Percentiles rank a stretch among this genome's conserved stretches.
These are phyloP conservation scores for Candida golubevii DNA, from an alignment of 805 yeast genomes.

Conservation along the genomic window DNA sequence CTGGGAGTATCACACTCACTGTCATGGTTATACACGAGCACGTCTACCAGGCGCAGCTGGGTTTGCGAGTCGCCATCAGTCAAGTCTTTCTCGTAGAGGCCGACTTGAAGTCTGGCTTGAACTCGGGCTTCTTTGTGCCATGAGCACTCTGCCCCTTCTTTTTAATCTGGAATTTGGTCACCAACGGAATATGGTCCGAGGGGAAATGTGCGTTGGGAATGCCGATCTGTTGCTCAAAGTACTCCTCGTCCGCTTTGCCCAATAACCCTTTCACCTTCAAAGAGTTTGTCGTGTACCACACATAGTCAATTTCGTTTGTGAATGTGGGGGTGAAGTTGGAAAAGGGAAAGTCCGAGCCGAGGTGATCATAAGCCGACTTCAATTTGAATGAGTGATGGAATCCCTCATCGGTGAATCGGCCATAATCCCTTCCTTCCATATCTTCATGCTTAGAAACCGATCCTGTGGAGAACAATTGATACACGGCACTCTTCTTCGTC, in stretches of 20 bases:
- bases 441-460: conserved; percentile 75
- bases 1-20: neutral
- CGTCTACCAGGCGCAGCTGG: no score
- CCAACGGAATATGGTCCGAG: conserved; percentile 89
- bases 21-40: no score
- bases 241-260: conserved; percentile 79
- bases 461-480: conserved; percentile 82
- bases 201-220: conserved; percentile 93
- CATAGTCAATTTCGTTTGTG: conserved; percentile 89
- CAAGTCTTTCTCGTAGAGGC: conserved; percentile 41
- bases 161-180: conserved; percentile 71
- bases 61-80: neutral
- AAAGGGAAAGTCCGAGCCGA: conserved; percentile 82
- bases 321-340: conserved; percentile 93
- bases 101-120: conserved; percentile 42
- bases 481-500: conserved; percentile 81
- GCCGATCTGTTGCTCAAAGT: conserved; percentile 75
- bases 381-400: conserved; percentile 76
- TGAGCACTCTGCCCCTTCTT: conserved; percentile 30
- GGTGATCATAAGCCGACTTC: conserved; percentile 76
- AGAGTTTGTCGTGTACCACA: conserved; percentile 87
- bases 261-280: conserved; percentile 79
- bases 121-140: conserved; percentile 33
- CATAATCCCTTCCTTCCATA: conserved; percentile 83
- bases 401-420: conserved; percentile 85